Evolutionary conservation across 257 asterid species (phyloP), one percentile per base, ranked within the genome.

Genomic region (Capsicum rhomboideum): DNA sequence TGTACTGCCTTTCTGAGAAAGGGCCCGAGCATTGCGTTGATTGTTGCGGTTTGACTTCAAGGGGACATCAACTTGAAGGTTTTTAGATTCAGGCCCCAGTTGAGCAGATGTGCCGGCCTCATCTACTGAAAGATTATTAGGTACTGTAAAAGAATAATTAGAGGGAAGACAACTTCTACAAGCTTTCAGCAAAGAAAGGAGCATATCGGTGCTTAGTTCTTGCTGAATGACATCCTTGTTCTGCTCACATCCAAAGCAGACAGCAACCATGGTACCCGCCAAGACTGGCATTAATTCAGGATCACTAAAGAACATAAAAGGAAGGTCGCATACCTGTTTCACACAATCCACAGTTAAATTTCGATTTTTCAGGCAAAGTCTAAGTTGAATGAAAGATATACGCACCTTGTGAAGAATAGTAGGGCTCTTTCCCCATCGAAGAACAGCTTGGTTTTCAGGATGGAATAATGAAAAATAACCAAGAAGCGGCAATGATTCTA

Each of bases 371-470:
- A 1, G 21, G 8, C 20, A 17, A 10, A 44, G 64, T 31, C 40
- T 31, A 80, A 80, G 14, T 9, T 4, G 6, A 26, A 49, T 12
- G 10, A 29, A 49, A 82, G 82, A 68, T 58, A 37, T 21, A 83
- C 86, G 82, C 79, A 94, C 99, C 97, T 96, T 96, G 90, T 96
- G 99, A 86, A 96, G 99, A 89, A 96, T 96, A 52, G 99, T 93
- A 64, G 98, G 99, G 88, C 98, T 92, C 93, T 96, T 96, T 88
- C 99, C 99, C 99, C 99, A 96, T 69, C 96, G 97, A 81, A 96
- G 97, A 52, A 96, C 99, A 40, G 97, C 98, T 90, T 96, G 99
- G 83, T 96, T 96, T 88, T 91, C 97, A 3, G 89, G 89, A 83
- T 96, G 99, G 89, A 96, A 94, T 81, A 94, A 84, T 17, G 99